Evolutionary conservation across 306 rosid genomes (phyloP), one percentile per base, ranked within the genome.

Genomic region (Sicyos edulis): DNA sequence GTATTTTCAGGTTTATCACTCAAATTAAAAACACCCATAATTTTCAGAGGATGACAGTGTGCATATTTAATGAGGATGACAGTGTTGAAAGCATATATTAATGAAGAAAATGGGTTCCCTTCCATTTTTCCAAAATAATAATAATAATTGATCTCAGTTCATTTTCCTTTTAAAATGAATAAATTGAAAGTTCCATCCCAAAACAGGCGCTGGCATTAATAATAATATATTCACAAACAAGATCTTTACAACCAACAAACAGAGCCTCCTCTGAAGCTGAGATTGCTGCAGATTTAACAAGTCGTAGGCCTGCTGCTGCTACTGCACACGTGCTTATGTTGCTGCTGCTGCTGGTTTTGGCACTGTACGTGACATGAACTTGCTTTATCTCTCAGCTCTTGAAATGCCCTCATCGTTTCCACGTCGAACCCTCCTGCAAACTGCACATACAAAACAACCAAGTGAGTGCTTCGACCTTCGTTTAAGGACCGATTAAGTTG

Each of bases 361-460:
- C 88, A 88, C 66, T 93, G 96, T 60, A 80, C 83, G 60, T 87
- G 97, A 80, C 99, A 93, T 60, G 89, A 80, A 80, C 92, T 85
- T 1, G 96, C 97, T 71, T 91, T 91, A 15, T 95, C 99, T 76
- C 99, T 86, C 83, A 95, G 80, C 78, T 91, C 99, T 76, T 95
- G 89, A 75, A 95, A 93, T 7, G 96, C 99, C 71, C 88, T 91
- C 97, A 91, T 95, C 19, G 99, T 95, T 74, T 95, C 99, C 52
- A 76, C 96, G 75, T 95, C 97, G 73, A 91, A 95, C 5, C 99
- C 99, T 7, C 99, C 96, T 0, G 99, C 99, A 74, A 95, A 95
- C 99, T 93, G 92, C 82, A n/a, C n/a, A n/a, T n/a, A n/a, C n/a
- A n/a, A n/a, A n/a, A n/a, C n/a, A n/a, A n/a, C n/a, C n/a, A n/a